These are phyloP conservation scores for Funneliformis geosporum DNA, from an alignment of 192 early-diverging fungal genomes.

Conservation along the genomic window DNA sequence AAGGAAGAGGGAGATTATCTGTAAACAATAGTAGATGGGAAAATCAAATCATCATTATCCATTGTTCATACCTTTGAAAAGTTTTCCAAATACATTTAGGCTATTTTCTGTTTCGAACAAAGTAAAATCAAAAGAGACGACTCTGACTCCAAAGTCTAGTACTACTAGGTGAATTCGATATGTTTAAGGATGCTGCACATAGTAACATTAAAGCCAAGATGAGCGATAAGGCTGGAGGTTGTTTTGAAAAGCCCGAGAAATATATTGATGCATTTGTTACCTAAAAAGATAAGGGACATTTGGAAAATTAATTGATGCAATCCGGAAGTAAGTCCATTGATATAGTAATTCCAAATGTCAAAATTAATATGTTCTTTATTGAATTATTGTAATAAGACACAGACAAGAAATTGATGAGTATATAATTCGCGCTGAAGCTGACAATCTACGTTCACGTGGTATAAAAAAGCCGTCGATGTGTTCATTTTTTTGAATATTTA, in stretches of 20 bases:
- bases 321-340: slow-evolving; percentile 3
- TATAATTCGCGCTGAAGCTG: neutral
- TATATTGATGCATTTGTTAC: neutral
- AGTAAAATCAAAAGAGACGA: too few relatives aligned
- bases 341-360: too few relatives aligned
- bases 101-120: too few relatives aligned
- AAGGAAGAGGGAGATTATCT: too few relatives aligned
- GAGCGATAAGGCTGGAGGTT: neutral
- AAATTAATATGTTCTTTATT: neutral
- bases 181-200: neutral
- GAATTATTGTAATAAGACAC: slow-evolving; percentile 12
- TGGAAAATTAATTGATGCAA: neutral
- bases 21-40: too few relatives aligned
- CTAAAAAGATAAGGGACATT: neutral
- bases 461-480: neutral
- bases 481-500: neutral
- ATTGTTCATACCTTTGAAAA: too few relatives aligned
- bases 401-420: slow-evolving; percentile 7
- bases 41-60: too few relatives aligned
- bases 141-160: too few relatives aligned
- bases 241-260: slow-evolving; percentile 3
- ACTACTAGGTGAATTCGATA: too few relatives aligned
- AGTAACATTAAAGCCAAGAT: neutral
- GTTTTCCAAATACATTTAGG: too few relatives aligned
- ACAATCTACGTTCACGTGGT: neutral